Conservation (phyloP, 441 rosid genomes). For the Euphorbia corollata region DNA sequence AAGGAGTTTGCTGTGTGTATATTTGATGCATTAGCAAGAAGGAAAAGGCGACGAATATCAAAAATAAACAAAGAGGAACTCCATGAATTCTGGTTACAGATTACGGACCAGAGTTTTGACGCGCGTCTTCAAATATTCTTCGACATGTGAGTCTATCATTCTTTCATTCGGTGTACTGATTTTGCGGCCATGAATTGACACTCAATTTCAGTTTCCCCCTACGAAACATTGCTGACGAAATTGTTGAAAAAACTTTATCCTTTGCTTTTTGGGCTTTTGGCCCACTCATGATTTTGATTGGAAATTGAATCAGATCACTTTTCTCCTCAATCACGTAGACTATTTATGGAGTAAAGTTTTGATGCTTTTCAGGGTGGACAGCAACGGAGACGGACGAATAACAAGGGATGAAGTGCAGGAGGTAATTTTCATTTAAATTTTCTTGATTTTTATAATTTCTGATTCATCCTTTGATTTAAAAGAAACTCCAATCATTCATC, state of each 20-base stretch:
- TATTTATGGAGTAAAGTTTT: neutral
- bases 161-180: neutral
- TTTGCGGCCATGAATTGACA: neutral
- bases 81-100: slow-evolving; percentile 75
- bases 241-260: neutral
- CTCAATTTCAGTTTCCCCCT: neutral
- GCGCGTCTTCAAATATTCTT: slow-evolving; percentile 96
- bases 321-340: neutral
- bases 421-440: slow-evolving; percentile 31
- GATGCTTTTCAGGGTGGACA: slow-evolving; percentile 64
- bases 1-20: slow-evolving; percentile 83
- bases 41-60: slow-evolving; percentile 48
- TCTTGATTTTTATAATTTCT: neutral
- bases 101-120: slow-evolving; percentile 87
- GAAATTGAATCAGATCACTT: neutral
- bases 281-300: neutral
- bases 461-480: neutral
- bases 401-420: slow-evolving; percentile 83
- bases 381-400: slow-evolving; percentile 82
- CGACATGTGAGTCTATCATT: slow-evolving; percentile 52
- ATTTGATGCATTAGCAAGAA: slow-evolving; percentile 67
- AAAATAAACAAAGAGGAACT: slow-evolving; percentile 72
- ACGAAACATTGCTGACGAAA: neutral
- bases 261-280: neutral
- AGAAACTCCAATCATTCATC: neutral